Evolutionary conservation across 2,329 filamentous ascomycete genomes (phyloP).

Genomic region (Colletotrichum shisoi): DNA sequence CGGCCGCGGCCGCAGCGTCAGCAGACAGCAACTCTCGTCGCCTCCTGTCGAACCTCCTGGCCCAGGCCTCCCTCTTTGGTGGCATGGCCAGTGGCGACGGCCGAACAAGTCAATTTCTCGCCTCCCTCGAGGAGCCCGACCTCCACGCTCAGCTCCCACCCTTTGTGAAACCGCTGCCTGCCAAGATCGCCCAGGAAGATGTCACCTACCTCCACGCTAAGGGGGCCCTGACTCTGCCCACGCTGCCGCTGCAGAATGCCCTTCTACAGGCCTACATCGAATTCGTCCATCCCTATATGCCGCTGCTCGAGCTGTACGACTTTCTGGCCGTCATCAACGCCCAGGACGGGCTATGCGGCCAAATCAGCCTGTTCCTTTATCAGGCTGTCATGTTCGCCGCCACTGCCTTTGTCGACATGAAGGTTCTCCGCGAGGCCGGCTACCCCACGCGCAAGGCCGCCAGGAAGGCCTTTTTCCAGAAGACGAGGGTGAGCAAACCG

Average conservation of each 20-base stretch:
- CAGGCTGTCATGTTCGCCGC: constrained; percentile 96
- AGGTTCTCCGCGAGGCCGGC: constrained; percentile 76
- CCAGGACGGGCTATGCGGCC: constrained; percentile 72
- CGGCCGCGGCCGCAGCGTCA: constrained; percentile 41
- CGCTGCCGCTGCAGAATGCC: constrained; percentile 75
- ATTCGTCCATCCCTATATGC: constrained; percentile 95
- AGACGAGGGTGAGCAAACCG: constrained; percentile 72
- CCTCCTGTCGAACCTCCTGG: constrained; percentile 39
- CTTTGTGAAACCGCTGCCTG: constrained; percentile 82
- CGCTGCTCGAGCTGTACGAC: constrained; percentile 75
- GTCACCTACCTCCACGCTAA: constrained; percentile 83
- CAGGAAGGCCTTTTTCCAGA: constrained; percentile 87
- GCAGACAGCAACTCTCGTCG: constrained; percentile 39
- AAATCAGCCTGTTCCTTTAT: constrained; percentile 85
- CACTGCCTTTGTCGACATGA: constrained; percentile 85
- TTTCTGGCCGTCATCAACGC: constrained; percentile 68
- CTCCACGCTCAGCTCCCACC: constrained; percentile 60
- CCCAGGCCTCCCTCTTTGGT: constrained; percentile 47
- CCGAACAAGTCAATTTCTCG: constrained; percentile 55
- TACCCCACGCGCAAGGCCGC: constrained; percentile 81
- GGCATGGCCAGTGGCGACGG: constrained; percentile 42
- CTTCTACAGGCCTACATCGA: constrained; percentile 84
- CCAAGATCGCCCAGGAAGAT: constrained; percentile 80
- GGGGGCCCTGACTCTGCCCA: constrained; percentile 81
- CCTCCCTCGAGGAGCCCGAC: constrained; percentile 59